Base-by-base conservation (phyloP, 108 stramenopile species). In the Halocafeteria seosinensis region DNA sequence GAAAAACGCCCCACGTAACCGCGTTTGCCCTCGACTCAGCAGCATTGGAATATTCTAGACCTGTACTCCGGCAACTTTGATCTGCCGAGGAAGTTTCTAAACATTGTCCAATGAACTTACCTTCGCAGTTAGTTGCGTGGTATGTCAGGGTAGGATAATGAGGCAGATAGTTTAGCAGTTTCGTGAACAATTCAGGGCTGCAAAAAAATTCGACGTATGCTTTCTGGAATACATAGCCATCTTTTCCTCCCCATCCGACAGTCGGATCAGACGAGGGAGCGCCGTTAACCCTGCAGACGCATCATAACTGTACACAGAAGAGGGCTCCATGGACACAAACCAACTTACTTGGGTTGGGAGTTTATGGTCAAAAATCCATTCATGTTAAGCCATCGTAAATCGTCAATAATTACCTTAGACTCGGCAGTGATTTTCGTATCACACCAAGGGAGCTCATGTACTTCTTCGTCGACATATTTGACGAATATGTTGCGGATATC, bases 1-100 rank as follows among this genome's bases (percentile, higher is more conserved):
- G 74, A 38, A 76, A 76, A 4, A 65, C 64, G 4, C 71, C 74
- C 74, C 74, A 76, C 21, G 74, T 76, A 1, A 76, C 67, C 9
- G 74, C 74, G 37, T 55, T 76, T 12, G 71, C 67, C 1, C 62
- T 25, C 24, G 8, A 34, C 6, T 32, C 23, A 3, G 27, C 11
- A 2, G 62, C 34, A 0, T 62, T 62, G 24, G 24, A 55, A 17
- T 11, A 34, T 58, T 66, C 65, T n/a, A n/a, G n/a, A n/a, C n/a
- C n/a, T n/a, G n/a, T n/a, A n/a, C n/a, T n/a, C n/a, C 13, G 58
- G 31, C 12, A 63, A 5, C 52, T 63, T 55, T n/a, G n/a, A n/a
- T n/a, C n/a, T n/a, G n/a, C n/a, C n/a, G n/a, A n/a, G n/a, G n/a
- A n/a, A n/a, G n/a, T n/a, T n/a, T n/a, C n/a, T n/a, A 0, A 50